These are phyloP conservation scores for Mycena sanguinolenta DNA, from an alignment of 768 basidiomycete species.

Conservation along the genomic window DNA sequence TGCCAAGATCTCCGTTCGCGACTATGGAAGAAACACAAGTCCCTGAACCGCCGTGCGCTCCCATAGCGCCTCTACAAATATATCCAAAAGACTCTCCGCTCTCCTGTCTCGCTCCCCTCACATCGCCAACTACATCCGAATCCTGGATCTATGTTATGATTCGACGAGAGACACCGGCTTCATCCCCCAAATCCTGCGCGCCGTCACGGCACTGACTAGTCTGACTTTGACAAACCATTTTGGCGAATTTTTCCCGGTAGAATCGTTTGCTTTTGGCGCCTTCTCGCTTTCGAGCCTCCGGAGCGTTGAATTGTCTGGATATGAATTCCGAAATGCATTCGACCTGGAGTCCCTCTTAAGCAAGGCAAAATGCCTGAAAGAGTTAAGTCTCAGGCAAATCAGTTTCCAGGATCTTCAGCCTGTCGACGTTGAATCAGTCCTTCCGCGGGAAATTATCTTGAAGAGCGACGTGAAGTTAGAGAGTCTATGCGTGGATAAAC, in stretches of 20 bases:
- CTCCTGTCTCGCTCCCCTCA: background rate
- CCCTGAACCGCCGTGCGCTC: background rate
- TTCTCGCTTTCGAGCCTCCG: conserved; percentile 7
- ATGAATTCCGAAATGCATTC: background rate
- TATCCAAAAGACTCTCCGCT: background rate
- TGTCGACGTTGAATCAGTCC: too few relatives aligned
- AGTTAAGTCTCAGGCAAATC: background rate
- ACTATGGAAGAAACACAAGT: background rate
- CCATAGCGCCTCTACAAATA: background rate
- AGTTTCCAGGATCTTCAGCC: background rate
- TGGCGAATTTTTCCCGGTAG: background rate
- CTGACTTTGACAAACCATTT: background rate
- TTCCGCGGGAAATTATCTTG: too few relatives aligned
- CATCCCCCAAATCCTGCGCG: background rate
- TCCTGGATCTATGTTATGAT: conserved; percentile 2
- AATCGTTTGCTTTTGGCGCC: background rate
- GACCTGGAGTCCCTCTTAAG: conserved; percentile 4
- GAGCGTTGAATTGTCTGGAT: background rate
- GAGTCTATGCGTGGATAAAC: background rate
- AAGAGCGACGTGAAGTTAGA: background rate
- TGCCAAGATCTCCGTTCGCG: conserved; percentile 11
- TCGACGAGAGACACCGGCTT: background rate
- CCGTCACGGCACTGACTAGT: background rate
- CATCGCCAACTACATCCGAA: conserved; percentile 4
- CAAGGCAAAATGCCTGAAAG: background rate